A percentile compares a stretch with the other conserved stretches of the same genome.
These are phyloP conservation scores for Zopfia rhizophila DNA, from an alignment of 2,329 filamentous ascomycete genomes.

Conservation along the genomic window DNA sequence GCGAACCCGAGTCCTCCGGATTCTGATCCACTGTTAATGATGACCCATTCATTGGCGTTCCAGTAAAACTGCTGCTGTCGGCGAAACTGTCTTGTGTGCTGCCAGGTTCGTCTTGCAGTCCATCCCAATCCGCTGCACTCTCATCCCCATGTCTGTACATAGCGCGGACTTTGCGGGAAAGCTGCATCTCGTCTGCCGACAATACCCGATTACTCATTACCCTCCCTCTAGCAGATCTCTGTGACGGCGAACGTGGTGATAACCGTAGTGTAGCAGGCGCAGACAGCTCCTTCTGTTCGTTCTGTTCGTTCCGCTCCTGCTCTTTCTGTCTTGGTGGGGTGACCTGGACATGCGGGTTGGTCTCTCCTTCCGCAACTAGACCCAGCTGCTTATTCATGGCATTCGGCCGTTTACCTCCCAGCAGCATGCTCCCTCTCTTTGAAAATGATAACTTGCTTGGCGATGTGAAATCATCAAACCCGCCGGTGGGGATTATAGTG, in stretches of 20 bases:
- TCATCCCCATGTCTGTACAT: slow-evolving; percentile 73
- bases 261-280: slow-evolving; percentile 32
- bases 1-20: slow-evolving; percentile 39
- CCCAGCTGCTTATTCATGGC: slow-evolving; percentile 42
- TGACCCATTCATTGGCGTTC: slow-evolving; percentile 39
- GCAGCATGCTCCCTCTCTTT: slow-evolving; percentile 68
- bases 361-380: slow-evolving; percentile 31
- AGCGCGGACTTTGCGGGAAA: slow-evolving; percentile 70
- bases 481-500: slow-evolving; percentile 65
- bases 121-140: slow-evolving; percentile 59
- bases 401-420: slow-evolving; percentile 63
- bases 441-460: slow-evolving; percentile 67
- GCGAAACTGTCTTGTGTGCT: slow-evolving; percentile 35
- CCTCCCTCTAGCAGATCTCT: slow-evolving; percentile 46
- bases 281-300: slow-evolving; percentile 26
- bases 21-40: slow-evolving; percentile 39
- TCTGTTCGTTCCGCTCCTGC: slow-evolving; percentile 4
- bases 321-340: slow-evolving; percentile 20
- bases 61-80: slow-evolving; percentile 32
- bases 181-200: slow-evolving; percentile 71
- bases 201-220: slow-evolving; percentile 60
- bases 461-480: slow-evolving; percentile 63
- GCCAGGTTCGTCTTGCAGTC: slow-evolving; percentile 30
- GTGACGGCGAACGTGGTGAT: slow-evolving; percentile 49
- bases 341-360: slow-evolving; percentile 17